phyloP scores from a whole-genome alignment of 306 rosid species.

The Begonia loranthoides region DNA sequence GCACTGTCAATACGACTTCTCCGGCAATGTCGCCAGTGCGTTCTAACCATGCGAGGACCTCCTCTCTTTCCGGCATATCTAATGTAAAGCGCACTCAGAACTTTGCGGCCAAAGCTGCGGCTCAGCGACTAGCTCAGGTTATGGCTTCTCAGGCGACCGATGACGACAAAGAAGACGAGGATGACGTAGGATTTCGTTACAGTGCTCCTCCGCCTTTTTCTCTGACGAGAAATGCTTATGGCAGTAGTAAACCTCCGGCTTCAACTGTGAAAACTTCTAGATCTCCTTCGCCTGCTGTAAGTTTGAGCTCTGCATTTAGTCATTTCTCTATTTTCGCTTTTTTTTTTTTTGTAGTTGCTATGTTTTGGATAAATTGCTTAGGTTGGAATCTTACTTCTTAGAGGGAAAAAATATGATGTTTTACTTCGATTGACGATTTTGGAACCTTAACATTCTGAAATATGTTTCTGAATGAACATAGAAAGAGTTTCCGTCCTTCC shows the following conservation, averaged over 20 bases:
- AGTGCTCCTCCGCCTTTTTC: conserved; percentile 82
- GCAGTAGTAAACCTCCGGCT: conserved; percentile 18
- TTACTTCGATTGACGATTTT: no score
- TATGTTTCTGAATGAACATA: no score
- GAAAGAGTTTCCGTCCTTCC: no score
- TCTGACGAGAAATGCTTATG: conserved; percentile 31
- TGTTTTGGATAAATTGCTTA: background rate
- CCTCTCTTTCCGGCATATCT: conserved; percentile 67
- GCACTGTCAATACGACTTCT: conserved; percentile 19
- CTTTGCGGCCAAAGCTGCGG: conserved; percentile 93
- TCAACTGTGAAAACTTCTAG: conserved; percentile 26
- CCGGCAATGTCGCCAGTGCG: conserved; percentile 57
- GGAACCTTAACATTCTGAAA: no score
- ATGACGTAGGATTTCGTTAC: conserved; percentile 85
- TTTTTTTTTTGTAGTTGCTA: background rate
- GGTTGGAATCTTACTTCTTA: background rate
- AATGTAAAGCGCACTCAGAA: conserved; percentile 80
- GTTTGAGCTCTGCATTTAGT: conserved; percentile 6
- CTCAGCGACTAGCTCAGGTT: conserved; percentile 96
- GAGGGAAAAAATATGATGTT: no score
- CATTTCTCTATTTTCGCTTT: background rate
- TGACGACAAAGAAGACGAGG: conserved; percentile 47
- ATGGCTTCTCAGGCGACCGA: conserved; percentile 89
- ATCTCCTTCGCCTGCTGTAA: conserved; percentile 68
- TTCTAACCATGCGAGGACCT: conserved; percentile 59